Conservation (phyloP, 2,329 filamentous ascomycete genomes). For the Exserohilum rostratum region DNA sequence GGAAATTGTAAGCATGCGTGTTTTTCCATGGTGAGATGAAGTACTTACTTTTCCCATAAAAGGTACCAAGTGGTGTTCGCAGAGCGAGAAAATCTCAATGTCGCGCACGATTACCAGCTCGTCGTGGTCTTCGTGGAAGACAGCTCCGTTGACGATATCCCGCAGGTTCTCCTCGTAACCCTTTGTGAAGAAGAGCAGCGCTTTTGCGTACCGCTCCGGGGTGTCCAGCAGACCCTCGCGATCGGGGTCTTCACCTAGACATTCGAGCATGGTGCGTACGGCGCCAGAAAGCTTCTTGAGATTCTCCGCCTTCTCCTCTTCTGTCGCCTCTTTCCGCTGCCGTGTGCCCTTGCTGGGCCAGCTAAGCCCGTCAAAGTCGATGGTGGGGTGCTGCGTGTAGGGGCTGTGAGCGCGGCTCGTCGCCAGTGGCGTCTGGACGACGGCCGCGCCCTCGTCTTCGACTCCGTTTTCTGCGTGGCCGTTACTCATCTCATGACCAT, state of each 20-base stretch:
- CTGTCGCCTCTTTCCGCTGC: conserved; percentile 63
- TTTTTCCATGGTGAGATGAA: neutral
- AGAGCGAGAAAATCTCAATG: conserved; percentile 92
- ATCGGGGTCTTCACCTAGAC: conserved; percentile 69
- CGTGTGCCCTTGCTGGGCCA: conserved; percentile 68
- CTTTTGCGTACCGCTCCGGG: conserved; percentile 90
- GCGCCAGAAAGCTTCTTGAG: conserved; percentile 67
- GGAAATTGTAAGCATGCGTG: conserved; percentile 9
- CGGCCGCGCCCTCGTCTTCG: conserved; percentile 56
- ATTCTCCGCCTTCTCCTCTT: conserved; percentile 63
- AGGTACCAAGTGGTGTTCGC: conserved; percentile 96
- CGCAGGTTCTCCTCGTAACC: conserved; percentile 94
- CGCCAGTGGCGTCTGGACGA: conserved; percentile 58
- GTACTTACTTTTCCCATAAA: conserved; percentile 84
- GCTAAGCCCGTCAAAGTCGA: conserved; percentile 62
- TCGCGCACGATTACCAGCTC: conserved; percentile 98
- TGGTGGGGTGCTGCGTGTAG: conserved; percentile 57
- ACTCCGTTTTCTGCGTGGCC: conserved; percentile 54
- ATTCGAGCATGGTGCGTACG: conserved; percentile 68
- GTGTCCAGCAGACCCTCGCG: conserved; percentile 68
- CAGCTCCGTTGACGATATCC: conserved; percentile 89
- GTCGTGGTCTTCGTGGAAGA: conserved; percentile 96
- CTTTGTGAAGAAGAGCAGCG: conserved; percentile 93
- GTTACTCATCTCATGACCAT: conserved; percentile 27
- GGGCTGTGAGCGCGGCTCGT: conserved; percentile 60